Evolutionary conservation across 108 stramenopile genomes (phyloP), one percentile per base, ranked within the genome.

Genomic region (Skeletonema potamos): DNA sequence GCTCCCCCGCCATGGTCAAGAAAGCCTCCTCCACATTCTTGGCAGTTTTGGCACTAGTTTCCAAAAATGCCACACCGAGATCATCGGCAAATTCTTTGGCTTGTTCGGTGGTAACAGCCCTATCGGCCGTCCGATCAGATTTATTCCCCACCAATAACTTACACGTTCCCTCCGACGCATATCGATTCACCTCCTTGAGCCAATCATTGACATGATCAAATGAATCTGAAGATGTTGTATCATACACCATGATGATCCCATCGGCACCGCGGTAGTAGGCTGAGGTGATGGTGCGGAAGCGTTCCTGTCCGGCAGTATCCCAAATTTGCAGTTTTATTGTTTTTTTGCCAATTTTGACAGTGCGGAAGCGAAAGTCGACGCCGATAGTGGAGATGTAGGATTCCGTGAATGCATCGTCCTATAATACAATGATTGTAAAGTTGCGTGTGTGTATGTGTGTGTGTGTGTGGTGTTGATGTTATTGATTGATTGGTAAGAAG

Each of bases 361-460:
- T 97, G 55, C 97, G 91, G 68, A 98, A 98, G 65, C 96, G 92
- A 85, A 99, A 99, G 84, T 99, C 99, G 9, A 99, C 99, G 27
- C 99, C 99, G 78, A 99, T 99, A 18, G 99, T 99, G 67, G 95
- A 96, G 79, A 98, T 98, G 81, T 97, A 98, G 18, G 92, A 96
- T 69, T 99, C 99, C 17, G 97, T 97, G 73, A 98, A 99, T 10
- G 96, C 94, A 76, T 98, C 98, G 77, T 99, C 99, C 90, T 94
- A 28, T 27, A 17, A 2, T 32, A 26, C 44, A 61, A n/a, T n/a
- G n/a, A n/a, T n/a, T 28, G 20, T 20, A 24, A 9, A 36, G 20
- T 17, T 27, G 29, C 17, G 15, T 22, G 13, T 29, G 13, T 8
- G 2, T 9, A 12, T 22, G 7, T 44, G 20, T 33, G n/a, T 34